Base-by-base conservation (phyloP, 352 stramenopile species). In the Aphanomyces stellatus region DNA sequence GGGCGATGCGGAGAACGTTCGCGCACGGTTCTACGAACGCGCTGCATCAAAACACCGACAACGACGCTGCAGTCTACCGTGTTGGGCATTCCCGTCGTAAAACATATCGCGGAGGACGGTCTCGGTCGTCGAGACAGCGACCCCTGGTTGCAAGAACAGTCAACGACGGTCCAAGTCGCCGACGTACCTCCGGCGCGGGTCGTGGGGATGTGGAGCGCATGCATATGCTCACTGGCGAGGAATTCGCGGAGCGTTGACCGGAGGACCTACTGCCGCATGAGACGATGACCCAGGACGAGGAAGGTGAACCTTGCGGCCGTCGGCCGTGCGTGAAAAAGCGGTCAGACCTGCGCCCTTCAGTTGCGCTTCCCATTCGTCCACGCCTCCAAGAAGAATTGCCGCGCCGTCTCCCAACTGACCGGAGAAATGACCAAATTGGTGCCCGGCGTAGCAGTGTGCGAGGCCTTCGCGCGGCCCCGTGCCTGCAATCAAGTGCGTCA, bases 181-280 rank as follows among this genome's bases (percentile, higher is more conserved):
- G 30, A 7, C 30, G 27, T 43, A 63, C 81, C 89, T 4, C 80
- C 86, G 1, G 95, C 94, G 25, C 95, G 83, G 6, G 96, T 99
- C 0, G 96, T 99, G 0, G 88, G 86, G 4, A 99, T 85, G 0
- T 89, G 86, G 0, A 99, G 78, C 27, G 85, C 82, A 70, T 98
- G 86, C 94, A 99, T 98, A 42, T 97, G 88, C 76, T 99, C 96
- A 64, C 82, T 97, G 10, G 90, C 95, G 3, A 99, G 74, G 70
- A 99, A 99, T 82, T 99, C 97, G 48, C 97, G 82, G 65, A 99
- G 85, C 31, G 90, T 98, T 2, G 92, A 98, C 43, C 96, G 78
- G 28, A 66, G 41, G 31, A 70, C 41, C 6, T 5, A 42, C 19
- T 43, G 15, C 22, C n/a, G 61, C 24, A 43, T 46, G 22, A 60